Evolutionary conservation across 768 basidiomycete species (phyloP).

Genomic region (Pleurotus ostreatus): DNA sequence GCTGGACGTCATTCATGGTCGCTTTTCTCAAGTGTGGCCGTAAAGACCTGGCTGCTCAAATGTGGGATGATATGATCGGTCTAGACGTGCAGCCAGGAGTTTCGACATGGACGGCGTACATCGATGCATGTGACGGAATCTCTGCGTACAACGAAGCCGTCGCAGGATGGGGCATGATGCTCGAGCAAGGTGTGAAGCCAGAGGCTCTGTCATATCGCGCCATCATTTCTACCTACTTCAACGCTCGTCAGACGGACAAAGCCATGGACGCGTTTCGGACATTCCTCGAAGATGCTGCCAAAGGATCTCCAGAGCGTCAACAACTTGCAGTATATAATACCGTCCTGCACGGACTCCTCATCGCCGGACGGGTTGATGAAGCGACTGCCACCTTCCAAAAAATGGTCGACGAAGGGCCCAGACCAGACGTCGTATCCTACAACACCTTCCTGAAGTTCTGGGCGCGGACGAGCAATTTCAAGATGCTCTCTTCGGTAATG

Average conservation of each 20-base stretch:
- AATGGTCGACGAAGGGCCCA: constrained; percentile 49
- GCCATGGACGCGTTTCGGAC: constrained; percentile 48
- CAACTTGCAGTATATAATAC: constrained; percentile 62
- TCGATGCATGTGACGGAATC: constrained; percentile 56
- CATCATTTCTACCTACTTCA: constrained; percentile 59
- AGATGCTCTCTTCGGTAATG: constrained; percentile 53
- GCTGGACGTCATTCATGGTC: constrained; percentile 64
- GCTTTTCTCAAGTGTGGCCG: constrained; percentile 57
- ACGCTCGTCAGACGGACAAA: constrained; percentile 43
- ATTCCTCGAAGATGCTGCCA: constrained; percentile 33
- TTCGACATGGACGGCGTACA: constrained; percentile 66
- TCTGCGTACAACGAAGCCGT: constrained; percentile 51
- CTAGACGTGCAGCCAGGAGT: constrained; percentile 48
- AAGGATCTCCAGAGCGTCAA: constrained; percentile 17
- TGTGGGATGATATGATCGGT: constrained; percentile 67
- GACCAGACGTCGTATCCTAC: constrained; percentile 70
- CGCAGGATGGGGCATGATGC: constrained; percentile 63
- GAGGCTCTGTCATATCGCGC: constrained; percentile 66
- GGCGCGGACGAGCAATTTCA: constrained; percentile 58
- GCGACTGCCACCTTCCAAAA: constrained; percentile 36
- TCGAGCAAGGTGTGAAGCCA: constrained; percentile 48
- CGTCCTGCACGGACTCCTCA: constrained; percentile 66
- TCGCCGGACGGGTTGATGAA: constrained; percentile 30
- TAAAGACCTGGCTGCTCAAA: constrained; percentile 50
- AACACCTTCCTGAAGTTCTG: constrained; percentile 78